Percentiles rank a stretch among this genome's conserved stretches.
Conservation (phyloP, 2,329 filamentous ascomycete genomes). For the Sclerotinia subarctica region DNA sequence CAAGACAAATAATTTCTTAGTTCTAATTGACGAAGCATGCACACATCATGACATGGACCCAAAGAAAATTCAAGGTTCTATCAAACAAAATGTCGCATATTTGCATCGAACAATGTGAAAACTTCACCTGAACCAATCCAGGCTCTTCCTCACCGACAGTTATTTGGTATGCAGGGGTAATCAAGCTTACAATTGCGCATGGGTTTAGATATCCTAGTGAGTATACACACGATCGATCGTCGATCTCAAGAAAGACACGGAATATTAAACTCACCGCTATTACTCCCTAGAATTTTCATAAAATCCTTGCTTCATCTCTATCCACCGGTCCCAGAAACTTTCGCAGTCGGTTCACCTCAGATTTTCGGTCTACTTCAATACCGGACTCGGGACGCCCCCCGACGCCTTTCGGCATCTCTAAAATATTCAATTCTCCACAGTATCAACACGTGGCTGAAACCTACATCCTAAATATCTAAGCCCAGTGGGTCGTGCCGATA, state of each 20-base stretch:
- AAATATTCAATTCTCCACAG: background rate
- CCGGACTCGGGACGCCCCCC: background rate
- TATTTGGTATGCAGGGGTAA: background rate
- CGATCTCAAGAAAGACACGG: background rate
- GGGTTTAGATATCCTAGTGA: background rate
- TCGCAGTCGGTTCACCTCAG: background rate
- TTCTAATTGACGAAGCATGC: conserved; percentile 4
- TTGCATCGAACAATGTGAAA: background rate
- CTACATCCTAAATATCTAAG: too few relatives aligned
- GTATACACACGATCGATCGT: background rate
- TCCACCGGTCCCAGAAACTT: background rate
- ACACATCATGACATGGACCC: background rate
- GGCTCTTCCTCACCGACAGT: background rate
- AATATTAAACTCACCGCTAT: conserved; percentile 3
- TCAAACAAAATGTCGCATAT: background rate
- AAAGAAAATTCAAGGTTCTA: background rate
- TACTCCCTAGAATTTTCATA: background rate
- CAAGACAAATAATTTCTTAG: background rate
- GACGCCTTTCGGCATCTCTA: background rate
- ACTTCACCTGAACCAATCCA: background rate
- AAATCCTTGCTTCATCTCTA: background rate
- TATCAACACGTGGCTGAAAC: background rate
- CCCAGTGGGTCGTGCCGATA: background rate
- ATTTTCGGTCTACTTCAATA: background rate
- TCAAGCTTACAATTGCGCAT: background rate